Conservation (phyloP, 495 filamentous ascomycete genomes). For the Poronia punctata region DNA sequence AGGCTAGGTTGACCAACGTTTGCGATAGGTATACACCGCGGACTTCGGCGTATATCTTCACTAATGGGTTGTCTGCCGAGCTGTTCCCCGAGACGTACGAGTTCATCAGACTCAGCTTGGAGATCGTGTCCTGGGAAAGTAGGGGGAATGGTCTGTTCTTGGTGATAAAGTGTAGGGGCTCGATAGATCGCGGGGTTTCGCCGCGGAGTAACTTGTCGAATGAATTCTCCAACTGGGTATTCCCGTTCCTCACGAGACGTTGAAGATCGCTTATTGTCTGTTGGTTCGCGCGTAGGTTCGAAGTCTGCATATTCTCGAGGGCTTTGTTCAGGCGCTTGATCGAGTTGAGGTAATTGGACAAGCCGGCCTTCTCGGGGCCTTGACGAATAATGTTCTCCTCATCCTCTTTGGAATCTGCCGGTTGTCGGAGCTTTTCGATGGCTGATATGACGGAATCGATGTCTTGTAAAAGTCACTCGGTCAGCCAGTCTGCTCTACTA, state of each 20-base stretch:
- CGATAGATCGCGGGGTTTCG: conserved; percentile 67
- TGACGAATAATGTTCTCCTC: conserved; percentile 87
- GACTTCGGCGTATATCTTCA: conserved; percentile 76
- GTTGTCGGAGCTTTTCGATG: conserved; percentile 81
- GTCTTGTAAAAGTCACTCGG: conserved; percentile 36
- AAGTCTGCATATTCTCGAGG: conserved; percentile 68
- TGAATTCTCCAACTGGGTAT: conserved; percentile 70
- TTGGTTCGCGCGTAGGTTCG: conserved; percentile 86
- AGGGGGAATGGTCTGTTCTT: conserved; percentile 57
- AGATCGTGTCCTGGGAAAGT: conserved; percentile 44
- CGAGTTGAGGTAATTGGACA: conserved; percentile 80
- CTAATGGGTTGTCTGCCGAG: conserved; percentile 57
- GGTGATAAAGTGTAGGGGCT: conserved; percentile 89
- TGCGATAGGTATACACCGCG: conserved; percentile 75
- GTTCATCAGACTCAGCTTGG: conserved; percentile 43
- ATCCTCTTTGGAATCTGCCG: conserved; percentile 75
- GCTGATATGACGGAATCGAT: conserved; percentile 79
- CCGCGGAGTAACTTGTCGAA: conserved; percentile 64
- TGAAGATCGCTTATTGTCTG: conserved; percentile 77
- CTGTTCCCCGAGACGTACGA: conserved; percentile 34
- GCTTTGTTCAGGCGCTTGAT: conserved; percentile 82
- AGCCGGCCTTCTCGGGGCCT: conserved; percentile 70
- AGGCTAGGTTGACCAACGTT: conserved; percentile 76
- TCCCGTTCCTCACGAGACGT: conserved; percentile 67
- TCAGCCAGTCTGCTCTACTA: conserved; percentile 2